Percentiles rank a stretch among this genome's conserved stretches.
Evolutionary conservation across 306 rosid genomes (phyloP).

Genomic region (Glycine soja): DNA sequence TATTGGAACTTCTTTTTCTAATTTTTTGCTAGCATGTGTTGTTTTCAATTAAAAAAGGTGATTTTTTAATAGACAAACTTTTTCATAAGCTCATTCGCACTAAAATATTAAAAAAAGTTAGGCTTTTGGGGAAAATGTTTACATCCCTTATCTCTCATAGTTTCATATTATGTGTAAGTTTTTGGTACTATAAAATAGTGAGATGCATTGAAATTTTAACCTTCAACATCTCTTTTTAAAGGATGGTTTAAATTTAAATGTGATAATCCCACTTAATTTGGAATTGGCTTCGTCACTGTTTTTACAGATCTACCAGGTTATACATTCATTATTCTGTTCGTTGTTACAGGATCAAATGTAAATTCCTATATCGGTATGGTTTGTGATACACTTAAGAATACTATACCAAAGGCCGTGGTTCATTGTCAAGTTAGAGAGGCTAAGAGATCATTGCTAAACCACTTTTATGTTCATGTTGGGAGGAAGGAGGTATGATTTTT

Average conservation of each 20-base stretch:
- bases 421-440: conserved; percentile 99
- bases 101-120: neutral
- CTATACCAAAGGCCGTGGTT: conserved; percentile 97
- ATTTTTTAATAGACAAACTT: neutral
- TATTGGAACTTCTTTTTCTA: neutral
- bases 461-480: conserved; percentile 83
- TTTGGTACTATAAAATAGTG: neutral
- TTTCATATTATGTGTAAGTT: neutral
- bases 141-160: neutral
- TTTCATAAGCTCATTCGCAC: neutral
- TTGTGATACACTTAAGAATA: conserved; percentile 79
- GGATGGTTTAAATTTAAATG: conserved; percentile 25
- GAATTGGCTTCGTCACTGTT: conserved; percentile 30
- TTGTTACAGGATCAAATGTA: conserved; percentile 87
- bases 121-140: neutral
- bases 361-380: conserved; percentile 88
- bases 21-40: neutral
- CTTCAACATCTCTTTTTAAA: neutral
- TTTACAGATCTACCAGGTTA: conserved; percentile 32
- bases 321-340: conserved; percentile 23
- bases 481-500: conserved; percentile 77
- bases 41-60: neutral
- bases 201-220: neutral
- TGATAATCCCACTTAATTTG: conserved; percentile 26
- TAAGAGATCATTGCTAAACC: conserved; percentile 85